Percentiles rank a stretch among this genome's conserved stretches.
Evolutionary conservation across 2,329 filamentous ascomycete genomes (phyloP).

Genomic region (Setomelanomma holmii): DNA sequence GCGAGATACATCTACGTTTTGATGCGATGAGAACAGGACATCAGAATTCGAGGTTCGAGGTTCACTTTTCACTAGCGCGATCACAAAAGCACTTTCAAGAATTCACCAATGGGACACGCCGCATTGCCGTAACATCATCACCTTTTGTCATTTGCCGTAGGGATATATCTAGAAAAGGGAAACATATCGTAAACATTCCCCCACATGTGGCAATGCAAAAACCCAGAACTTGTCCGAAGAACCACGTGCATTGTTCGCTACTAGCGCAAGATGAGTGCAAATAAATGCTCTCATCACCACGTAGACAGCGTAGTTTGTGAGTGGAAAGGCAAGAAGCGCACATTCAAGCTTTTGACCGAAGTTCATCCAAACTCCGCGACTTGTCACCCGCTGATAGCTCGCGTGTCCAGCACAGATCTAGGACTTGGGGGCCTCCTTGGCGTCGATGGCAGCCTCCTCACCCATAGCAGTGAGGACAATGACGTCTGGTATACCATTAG

Average conservation of each 20-base stretch:
- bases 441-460: slow-evolving; percentile 89
- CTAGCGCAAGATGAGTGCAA: slow-evolving; percentile 40
- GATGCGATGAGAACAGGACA: too few species aligned
- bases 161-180: slow-evolving; percentile 43
- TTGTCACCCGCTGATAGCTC: slow-evolving; percentile 30
- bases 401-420: slow-evolving; percentile 38
- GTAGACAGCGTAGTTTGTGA: slow-evolving; percentile 34
- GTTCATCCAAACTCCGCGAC: slow-evolving; percentile 35
- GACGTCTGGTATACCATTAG: slow-evolving; percentile 68
- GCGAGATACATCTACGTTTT: too few species aligned
- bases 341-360: slow-evolving; percentile 31
- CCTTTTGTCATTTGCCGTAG: slow-evolving; percentile 47
- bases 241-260: slow-evolving; percentile 43
- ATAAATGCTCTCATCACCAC: slow-evolving; percentile 39
- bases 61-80: slow-evolving; percentile 30
- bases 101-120: slow-evolving; percentile 27
- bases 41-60: slow-evolving; percentile 13
- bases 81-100: slow-evolving; percentile 32
- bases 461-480: slow-evolving; percentile 95
- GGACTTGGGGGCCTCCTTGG: slow-evolving; percentile 81
- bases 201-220: slow-evolving; percentile 49
- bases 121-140: slow-evolving; percentile 42
- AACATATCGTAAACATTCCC: slow-evolving; percentile 44
- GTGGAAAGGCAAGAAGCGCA: slow-evolving; percentile 23
- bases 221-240: slow-evolving; percentile 47